Base-by-base conservation (phyloP, 1,284 basidiomycete genomes). In the Ustilago shanxiensis region DNA sequence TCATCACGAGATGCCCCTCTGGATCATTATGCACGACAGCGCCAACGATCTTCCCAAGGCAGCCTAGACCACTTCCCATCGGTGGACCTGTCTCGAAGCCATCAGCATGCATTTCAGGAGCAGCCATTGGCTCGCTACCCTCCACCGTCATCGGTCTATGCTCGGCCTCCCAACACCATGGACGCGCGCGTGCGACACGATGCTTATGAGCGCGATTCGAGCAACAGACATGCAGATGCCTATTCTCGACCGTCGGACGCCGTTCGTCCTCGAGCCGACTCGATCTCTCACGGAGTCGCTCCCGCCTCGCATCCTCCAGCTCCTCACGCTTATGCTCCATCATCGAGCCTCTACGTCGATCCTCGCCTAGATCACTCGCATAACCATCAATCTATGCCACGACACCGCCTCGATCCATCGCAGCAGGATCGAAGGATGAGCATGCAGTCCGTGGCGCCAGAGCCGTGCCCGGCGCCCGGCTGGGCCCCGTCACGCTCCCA, bases 141-240 rank as follows among this genome's bases (percentile, higher is more conserved):
- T 22, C 41, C 55, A 14, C 49, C 60, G 16, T 28, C 56, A 5
- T 39, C 39, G 10, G 33, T 52, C 4, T 64, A 69, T 49, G 37
- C 52, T 35, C 60, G 56, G 11, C 51, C 66, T 20, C 16, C 60
- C 11, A 56, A 54, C 7, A 14, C 31, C 16, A 29, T 29, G 0
- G n/a, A 41, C n/a, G 28, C 35, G 13, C 56, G 22, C 24, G 2
- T 31, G 16, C 61, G 49, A 14, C n/a, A 37, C 18, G 52, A 50
- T 1, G 7, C 35, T 9, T 63, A 37, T 39, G 45, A 55, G 26
- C 60, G 35, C 22, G 61, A 62, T 14, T 13, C 20, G 22, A 10
- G 7, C 50, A 50, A 31, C 50, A 50, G 56, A 29, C 18, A 51
- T 3, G 14, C 11, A 18, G 54, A 45, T 18, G 24, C 45, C 14